Conservation (phyloP, 2,329 filamentous ascomycete genomes). For the Colletotrichum tofieldiae region DNA sequence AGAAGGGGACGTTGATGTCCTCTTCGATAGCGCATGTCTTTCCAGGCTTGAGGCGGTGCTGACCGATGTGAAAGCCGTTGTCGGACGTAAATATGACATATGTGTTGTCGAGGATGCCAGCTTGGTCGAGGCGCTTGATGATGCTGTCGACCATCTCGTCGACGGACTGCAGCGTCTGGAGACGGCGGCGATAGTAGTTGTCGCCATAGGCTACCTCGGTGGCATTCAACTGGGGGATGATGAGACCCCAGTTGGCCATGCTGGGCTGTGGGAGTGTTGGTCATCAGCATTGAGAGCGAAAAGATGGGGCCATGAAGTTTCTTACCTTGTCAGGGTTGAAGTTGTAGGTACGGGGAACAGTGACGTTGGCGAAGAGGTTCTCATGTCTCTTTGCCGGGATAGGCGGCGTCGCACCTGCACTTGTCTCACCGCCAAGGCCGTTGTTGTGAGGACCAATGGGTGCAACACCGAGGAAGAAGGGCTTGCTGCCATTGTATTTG, state of each 20-base stretch:
- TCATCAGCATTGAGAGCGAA: background rate
- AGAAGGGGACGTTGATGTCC: slow-evolving; percentile 72
- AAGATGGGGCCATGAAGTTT: slow-evolving; percentile 34
- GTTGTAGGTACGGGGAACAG: slow-evolving; percentile 73
- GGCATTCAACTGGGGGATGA: slow-evolving; percentile 58
- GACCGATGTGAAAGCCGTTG: slow-evolving; percentile 74
- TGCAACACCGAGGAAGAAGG: slow-evolving; percentile 78
- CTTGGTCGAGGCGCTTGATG: slow-evolving; percentile 58
- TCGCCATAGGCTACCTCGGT: slow-evolving; percentile 64
- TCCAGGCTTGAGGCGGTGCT: slow-evolving; percentile 71
- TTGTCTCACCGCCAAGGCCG: slow-evolving; percentile 43
- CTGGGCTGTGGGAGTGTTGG: slow-evolving; percentile 48
- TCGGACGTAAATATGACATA: slow-evolving; percentile 74
- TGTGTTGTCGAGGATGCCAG: slow-evolving; percentile 74
- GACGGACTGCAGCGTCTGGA: slow-evolving; percentile 68
- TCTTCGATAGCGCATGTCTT: slow-evolving; percentile 73
- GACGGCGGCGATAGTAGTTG: slow-evolving; percentile 65
- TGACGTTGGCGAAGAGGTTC: slow-evolving; percentile 72
- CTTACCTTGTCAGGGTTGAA: slow-evolving; percentile 75
- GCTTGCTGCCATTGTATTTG: slow-evolving; percentile 61
- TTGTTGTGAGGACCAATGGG: slow-evolving; percentile 79
- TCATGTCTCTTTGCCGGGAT: slow-evolving; percentile 74
- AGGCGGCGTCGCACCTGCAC: slow-evolving; percentile 55
- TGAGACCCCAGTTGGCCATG: slow-evolving; percentile 63
- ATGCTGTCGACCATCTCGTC: slow-evolving; percentile 69